Base-by-base conservation (phyloP, 768 basidiomycete species). In the Kwoniella dejecticola region DNA sequence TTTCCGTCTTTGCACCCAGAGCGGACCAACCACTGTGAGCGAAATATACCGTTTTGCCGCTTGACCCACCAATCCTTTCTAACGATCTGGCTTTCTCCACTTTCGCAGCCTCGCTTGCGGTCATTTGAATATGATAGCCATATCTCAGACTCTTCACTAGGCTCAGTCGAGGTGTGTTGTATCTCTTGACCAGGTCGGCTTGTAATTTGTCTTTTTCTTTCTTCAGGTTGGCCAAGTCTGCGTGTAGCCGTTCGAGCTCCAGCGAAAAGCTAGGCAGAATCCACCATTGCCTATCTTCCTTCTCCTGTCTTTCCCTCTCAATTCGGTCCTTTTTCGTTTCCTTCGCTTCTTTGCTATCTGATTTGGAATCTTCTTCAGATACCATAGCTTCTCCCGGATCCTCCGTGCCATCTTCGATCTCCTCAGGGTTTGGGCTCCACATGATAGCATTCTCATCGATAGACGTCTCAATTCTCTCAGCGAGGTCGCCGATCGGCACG, bases 21-120 rank as follows among this genome's bases (percentile, higher is more conserved):
- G 67, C 71, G 1, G 73, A 65, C 75, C 74, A 78, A 21, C 64
- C 72, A 23, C 61, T 62, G 45, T 69, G 70, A 1, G 70, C 60
- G 44, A 63, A 72, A 42, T 69, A 72, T 12, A 58, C 48, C 46
- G 63, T 72, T 31, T 52, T 56, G 1, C 60, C 63, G 53, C 65
- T 66, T 13, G 46, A 58, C 10, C 61, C 59, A 1, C 38, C 48
- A 7, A 73, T 68, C 13, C 44, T 58, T 17, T 66, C 64, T n/a
- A 76, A 63, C 12, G 57, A 59, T 40, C 57, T 45, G 17, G 62
- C 56, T 42, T 69, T 71, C 41, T 62, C 63, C 27, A 71, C 48
- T 21, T 62, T 66, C 11, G 53, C 60, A 12, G 49, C 69, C n/a
- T 71, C 70, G 2, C 48, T 66, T 48, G 56, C 63, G 4, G 44